Conservation (phyloP, 1,139 yeast genomes). For the Yamadazyma oceani region DNA sequence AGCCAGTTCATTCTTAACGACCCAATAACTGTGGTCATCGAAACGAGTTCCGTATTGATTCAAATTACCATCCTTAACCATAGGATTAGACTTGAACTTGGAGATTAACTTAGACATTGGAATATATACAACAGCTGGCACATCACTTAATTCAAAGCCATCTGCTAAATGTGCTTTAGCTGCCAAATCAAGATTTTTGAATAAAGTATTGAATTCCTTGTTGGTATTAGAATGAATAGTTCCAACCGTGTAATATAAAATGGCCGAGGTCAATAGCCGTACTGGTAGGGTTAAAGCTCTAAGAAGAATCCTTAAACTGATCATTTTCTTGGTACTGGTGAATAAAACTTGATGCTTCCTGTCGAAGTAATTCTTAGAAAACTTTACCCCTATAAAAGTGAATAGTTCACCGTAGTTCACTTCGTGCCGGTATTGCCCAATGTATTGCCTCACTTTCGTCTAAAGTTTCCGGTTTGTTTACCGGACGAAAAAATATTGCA, state of each 20-base stretch:
- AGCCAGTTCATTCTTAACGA: slow-evolving; percentile 22
- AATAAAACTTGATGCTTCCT: no score
- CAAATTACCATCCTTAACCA: slow-evolving; percentile 17
- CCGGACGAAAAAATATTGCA: neutral
- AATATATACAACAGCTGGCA: slow-evolving; percentile 13
- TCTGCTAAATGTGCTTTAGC: slow-evolving; percentile 28
- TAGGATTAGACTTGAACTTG: slow-evolving; percentile 13
- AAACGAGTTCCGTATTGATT: slow-evolving; percentile 26
- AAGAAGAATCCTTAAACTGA: slow-evolving; percentile 1
- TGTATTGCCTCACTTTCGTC: no score
- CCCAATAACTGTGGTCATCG: slow-evolving; percentile 30
- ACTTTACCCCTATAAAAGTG: no score
- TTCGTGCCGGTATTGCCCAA: no score
- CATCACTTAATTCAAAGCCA: slow-evolving; percentile 14
- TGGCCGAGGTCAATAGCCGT: slow-evolving; percentile 19
- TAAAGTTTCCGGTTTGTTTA: neutral
- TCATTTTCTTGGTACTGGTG: neutral
- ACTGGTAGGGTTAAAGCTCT: slow-evolving; percentile 19
- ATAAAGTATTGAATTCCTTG: slow-evolving; percentile 27
- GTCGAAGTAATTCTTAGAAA: no score
- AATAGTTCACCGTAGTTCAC: no score
- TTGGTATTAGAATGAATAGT: slow-evolving; percentile 32
- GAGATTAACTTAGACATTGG: slow-evolving; percentile 14
- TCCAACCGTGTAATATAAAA: slow-evolving; percentile 33
- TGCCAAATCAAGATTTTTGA: slow-evolving; percentile 31